Conservation (phyloP, 208 protist species). For the Leishmania aethiopica region DNA sequence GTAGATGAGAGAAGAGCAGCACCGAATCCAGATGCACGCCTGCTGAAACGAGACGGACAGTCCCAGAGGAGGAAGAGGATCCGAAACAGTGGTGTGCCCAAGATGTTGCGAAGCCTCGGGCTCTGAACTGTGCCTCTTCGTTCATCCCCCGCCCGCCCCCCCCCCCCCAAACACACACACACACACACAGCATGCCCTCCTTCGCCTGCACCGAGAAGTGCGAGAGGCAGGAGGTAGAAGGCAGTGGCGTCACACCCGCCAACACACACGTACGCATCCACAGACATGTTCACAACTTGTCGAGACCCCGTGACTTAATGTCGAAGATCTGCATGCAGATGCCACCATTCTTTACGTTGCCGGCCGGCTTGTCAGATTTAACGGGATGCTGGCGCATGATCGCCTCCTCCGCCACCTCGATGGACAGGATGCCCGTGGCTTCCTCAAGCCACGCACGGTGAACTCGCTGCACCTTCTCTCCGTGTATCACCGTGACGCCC, state of each 20-base stretch:
- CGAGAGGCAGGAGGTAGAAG: not conserved
- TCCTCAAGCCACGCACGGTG: constrained; percentile 74
- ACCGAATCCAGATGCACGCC: not conserved
- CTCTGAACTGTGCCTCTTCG: not conserved
- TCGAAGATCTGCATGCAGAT: constrained; percentile 90
- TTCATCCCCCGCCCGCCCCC: no score
- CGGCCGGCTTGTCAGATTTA: constrained; percentile 57
- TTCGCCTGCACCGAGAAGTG: not conserved
- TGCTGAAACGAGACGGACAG: not conserved
- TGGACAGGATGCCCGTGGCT: constrained; percentile 67
- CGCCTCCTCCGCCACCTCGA: constrained; percentile 66
- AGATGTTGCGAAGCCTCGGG: not conserved
- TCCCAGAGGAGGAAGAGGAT: not conserved
- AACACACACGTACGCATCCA: not conserved
- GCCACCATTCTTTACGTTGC: constrained; percentile 63
- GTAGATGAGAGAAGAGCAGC: not conserved
- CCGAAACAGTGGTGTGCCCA: not conserved
- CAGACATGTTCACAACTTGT: constrained; percentile 24
- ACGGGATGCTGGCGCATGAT: constrained; percentile 52
- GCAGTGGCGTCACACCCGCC: not conserved
- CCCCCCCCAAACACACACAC: no score
- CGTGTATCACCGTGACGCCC: constrained; percentile 31
- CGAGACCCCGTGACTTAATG: constrained; percentile 71
- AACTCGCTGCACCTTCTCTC: constrained; percentile 63
- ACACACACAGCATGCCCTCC: not conserved